Evolutionary conservation across 257 asterid species (phyloP).

Genomic region (Gentiana straminea): DNA sequence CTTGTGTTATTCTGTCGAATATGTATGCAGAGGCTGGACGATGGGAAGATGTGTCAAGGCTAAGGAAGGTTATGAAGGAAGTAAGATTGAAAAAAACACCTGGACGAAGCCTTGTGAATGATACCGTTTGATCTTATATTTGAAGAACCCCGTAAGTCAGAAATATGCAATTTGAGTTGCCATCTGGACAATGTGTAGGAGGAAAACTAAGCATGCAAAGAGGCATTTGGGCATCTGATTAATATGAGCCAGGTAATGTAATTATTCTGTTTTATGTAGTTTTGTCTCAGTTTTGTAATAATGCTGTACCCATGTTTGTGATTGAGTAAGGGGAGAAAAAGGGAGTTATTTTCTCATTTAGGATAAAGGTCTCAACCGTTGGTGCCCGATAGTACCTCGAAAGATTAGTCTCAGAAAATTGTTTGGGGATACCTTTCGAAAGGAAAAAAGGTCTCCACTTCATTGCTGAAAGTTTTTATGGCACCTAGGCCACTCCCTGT

Average conservation of each 20-base stretch:
- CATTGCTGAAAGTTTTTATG: constrained; percentile 23
- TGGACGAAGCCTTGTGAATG: constrained; percentile 58
- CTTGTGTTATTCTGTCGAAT: constrained; percentile 64
- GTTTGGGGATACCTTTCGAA: too few species aligned
- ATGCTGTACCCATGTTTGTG: constrained; percentile 34
- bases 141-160: too few species aligned
- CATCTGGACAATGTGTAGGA: constrained; percentile 80
- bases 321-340: constrained; percentile 36
- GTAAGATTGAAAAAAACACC: constrained; percentile 56
- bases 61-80: constrained; percentile 57
- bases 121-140: constrained; percentile 15
- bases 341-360: constrained; percentile 29
- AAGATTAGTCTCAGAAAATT: too few species aligned
- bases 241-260: constrained; percentile 82
- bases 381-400: too few species aligned
- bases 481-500: constrained; percentile 36
- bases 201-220: constrained; percentile 89
- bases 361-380: constrained; percentile 15
- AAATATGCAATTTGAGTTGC: too few species aligned
- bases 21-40: constrained; percentile 82
- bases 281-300: neutral
- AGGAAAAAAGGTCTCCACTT: constrained; percentile 4
- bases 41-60: constrained; percentile 63
- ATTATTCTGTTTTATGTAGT: neutral
- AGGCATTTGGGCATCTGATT: constrained; percentile 90